Base-by-base conservation (phyloP, 2,329 filamentous ascomycete genomes). In the Byssochlamys sp. region DNA sequence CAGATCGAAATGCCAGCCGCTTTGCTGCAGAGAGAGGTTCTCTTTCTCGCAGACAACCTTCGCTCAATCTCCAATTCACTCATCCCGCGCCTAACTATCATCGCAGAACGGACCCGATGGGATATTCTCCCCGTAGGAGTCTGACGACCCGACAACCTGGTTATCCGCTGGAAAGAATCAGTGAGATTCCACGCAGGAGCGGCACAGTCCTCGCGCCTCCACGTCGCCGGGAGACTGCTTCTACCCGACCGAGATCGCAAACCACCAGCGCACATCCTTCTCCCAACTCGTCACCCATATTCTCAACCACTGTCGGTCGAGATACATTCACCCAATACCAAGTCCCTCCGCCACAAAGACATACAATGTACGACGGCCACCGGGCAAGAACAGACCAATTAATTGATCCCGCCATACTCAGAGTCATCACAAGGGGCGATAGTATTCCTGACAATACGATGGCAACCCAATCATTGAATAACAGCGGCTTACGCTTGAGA, bases 81-180 rank as follows among this genome's bases (percentile, higher is more conserved):
- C 66, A 67, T 4, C 63, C 62, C 7, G 60, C 63, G 6, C 61
- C 63, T 52, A 61, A 65, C 31, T 65, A 60, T n/a, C 19, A 45
- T 4, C 61, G 64, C 35, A 66, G 60, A 53, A 54, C 62, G 26
- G 66, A 69, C 6, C 53, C 59, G 10, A 65, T 63, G 24, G 60
- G 60, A 31, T 57, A 60, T 24, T 63, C 67, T 39, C 71, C 70
- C 55, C 70, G 71, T 29, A 66, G 71, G 45, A 73, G 70, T 54
- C 57, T 71, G 61, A 73, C 71, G 24, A 65, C 69, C 33, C 67
- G 69, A 24, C 66, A 67, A 52, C 63, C 68, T 0, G 62, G 65
- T 49, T 62, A 62, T 24, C 61, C 64, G 9, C 63, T 62, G 29
- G 65, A 70, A 53, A 63, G 63, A 28, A 60, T 61, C 39, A 63